A percentile compares a stretch with the other conserved stretches of the same genome.
Evolutionary conservation across 257 asterid species (phyloP).

Genomic region (Echites panduratus): DNA sequence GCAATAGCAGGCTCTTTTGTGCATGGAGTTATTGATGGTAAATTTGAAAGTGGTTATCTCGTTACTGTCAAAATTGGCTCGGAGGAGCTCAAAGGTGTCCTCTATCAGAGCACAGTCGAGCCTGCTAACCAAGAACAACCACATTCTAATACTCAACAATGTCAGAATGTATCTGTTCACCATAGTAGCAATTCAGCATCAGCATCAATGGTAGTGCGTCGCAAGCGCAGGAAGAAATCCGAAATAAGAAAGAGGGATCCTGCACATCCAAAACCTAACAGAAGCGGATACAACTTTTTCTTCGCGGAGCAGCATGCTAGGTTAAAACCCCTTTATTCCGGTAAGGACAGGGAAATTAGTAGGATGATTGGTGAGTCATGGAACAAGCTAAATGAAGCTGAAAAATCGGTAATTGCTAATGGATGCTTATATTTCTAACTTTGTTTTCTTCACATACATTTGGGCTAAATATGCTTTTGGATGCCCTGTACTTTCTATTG

Average conservation of each 20-base stretch:
- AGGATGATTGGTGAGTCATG: conserved; percentile 78
- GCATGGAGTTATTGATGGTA: conserved; percentile 75
- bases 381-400: conserved; percentile 68
- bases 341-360: conserved; percentile 75
- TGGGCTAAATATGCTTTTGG: background rate
- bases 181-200: conserved; percentile 19
- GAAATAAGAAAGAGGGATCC: conserved; percentile 76
- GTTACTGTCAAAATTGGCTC: conserved; percentile 63
- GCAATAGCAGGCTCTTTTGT: conserved; percentile 26
- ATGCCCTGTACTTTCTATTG: background rate
- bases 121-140: conserved; percentile 14
- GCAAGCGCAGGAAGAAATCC: conserved; percentile 68
- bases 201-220: conserved; percentile 32
- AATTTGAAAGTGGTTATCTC: conserved; percentile 84
- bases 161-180: conserved; percentile 19
- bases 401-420: conserved; percentile 47
- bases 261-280: conserved; percentile 76
- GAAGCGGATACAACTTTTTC: conserved; percentile 93
- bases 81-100: conserved; percentile 73
- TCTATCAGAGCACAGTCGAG: conserved; percentile 45
- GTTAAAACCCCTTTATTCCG: conserved; percentile 62
- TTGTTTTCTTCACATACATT: background rate
- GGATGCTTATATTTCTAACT: no score
- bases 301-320: conserved; percentile 77
- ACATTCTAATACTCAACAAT: conserved; percentile 18